These are phyloP conservation scores for Rhododendron simsii DNA, from an alignment of 148 eudicot genomes.

Conservation along the genomic window DNA sequence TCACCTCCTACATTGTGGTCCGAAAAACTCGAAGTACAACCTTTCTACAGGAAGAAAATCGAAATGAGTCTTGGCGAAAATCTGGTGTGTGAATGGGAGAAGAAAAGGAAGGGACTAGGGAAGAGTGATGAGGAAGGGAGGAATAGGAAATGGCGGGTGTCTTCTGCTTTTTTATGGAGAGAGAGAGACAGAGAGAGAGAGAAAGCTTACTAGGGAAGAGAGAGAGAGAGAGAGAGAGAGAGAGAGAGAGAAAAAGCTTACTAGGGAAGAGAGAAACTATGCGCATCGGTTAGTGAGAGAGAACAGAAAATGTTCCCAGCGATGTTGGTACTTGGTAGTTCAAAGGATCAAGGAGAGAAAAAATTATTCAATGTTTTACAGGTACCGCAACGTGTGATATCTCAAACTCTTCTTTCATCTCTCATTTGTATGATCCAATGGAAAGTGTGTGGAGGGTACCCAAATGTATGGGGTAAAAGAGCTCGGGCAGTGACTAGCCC, in stretches of 20 bases:
- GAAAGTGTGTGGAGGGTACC: no score
- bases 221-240: not conserved
- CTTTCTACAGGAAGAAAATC: not conserved
- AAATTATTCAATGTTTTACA: no score
- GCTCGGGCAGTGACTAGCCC: no score
- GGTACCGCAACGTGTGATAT: no score
- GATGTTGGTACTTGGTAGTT: not conserved
- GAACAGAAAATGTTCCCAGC: not conserved
- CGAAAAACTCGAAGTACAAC: not conserved
- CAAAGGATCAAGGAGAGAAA: not conserved
- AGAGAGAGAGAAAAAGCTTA: not conserved
- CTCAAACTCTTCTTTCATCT: no score
- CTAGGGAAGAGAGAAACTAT: not conserved
- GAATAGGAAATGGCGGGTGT: not conserved
- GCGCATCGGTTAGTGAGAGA: not conserved
- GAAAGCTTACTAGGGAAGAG: not conserved
- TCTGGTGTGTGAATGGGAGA: not conserved
- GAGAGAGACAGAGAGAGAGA: not conserved
- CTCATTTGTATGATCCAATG: no score
- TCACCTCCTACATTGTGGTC: not conserved
- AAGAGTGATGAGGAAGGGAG: not conserved
- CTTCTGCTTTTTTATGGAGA: not conserved
- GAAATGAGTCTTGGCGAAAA: not conserved
- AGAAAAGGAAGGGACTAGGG: not conserved
- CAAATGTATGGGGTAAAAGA: no score